phyloP scores from a whole-genome alignment of 345 rosid species.

The Rhizophora apiculata region DNA sequence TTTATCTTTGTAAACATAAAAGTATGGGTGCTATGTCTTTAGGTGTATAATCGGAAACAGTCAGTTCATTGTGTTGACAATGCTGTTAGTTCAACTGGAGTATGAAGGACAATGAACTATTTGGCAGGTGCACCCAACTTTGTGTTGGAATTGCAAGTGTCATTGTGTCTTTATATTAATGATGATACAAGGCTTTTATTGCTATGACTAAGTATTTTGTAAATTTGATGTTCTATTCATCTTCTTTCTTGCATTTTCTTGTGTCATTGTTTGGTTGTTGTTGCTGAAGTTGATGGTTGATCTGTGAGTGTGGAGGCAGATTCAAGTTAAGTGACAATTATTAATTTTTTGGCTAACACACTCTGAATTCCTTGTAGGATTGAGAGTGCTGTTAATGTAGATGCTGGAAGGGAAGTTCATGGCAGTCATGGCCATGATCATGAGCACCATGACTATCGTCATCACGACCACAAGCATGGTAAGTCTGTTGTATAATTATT shows the following conservation, averaged over 20 bases:
- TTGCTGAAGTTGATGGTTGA: background rate
- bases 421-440: conserved; percentile 41
- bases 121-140: background rate
- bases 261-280: background rate
- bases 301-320: background rate
- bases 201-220: background rate
- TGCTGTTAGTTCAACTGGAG: no score
- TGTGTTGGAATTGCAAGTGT: background rate
- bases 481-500: no score
- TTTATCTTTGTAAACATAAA: no score
- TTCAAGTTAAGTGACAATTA: background rate
- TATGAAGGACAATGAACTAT: no score
- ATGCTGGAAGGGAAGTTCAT: conserved; percentile 51
- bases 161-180: background rate
- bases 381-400: conserved; percentile 67
- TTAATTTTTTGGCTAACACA: conserved; percentile 16
- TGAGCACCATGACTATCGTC: no score
- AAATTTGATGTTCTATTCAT: background rate
- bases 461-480: no score
- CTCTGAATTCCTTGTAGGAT: conserved; percentile 48
- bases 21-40: no score
- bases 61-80: no score
- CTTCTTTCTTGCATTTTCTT: background rate
- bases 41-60: no score
- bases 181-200: background rate